Base-by-base conservation (phyloP, 1,284 basidiomycete genomes). In the Omphalotus olearius region DNA sequence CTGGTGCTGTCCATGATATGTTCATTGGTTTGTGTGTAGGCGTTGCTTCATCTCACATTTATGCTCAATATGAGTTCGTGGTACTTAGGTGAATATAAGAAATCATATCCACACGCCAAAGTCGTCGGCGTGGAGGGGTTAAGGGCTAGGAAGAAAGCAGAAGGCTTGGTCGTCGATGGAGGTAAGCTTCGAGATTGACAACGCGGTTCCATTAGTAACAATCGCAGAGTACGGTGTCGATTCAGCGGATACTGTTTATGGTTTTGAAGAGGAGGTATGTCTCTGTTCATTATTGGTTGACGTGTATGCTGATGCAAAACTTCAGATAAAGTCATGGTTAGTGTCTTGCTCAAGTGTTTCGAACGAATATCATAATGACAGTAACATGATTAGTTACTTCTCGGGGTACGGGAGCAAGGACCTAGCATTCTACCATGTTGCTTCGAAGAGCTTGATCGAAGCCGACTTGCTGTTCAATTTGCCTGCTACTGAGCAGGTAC, bases 401-500 rank as follows among this genome's bases (percentile, higher is more conserved):
- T 78, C 88, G 11, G 88, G 91, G 0, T 85, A 88, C 67, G 73
- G 73, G 59, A 95, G 93, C 66, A 85, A 92, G 64, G 96, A 98
- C 57, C 82, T 97, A 14, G 91, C 91, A 0, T 97, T 95, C 66
- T 79, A 90, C 56, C 96, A 98, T 64, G 70, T 75, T 13, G 77
- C 83, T 0, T 88, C 84, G 13, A 90, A 85, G 64, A 85, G 88
- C 0, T 71, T 98, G 50, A 79, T 98, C 52, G 75, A 90, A 64
- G 96, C 91, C 0, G 96, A 99, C 66, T 72, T 98, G 41, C 66
- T 98, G 4, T 86, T 96, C 74, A 98, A 98, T 69, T 73, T 98
- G 5, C 94, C 94, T 0, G 76, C 82, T 3, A 85, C 68, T 0
- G 95, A 98, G 68, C 94, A 98, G 72, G 89, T 88, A 57, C 25